Evolutionary conservation across 805 yeast species (phyloP), one percentile per base, ranked within the genome.

Genomic region (Ogataea corticis): DNA sequence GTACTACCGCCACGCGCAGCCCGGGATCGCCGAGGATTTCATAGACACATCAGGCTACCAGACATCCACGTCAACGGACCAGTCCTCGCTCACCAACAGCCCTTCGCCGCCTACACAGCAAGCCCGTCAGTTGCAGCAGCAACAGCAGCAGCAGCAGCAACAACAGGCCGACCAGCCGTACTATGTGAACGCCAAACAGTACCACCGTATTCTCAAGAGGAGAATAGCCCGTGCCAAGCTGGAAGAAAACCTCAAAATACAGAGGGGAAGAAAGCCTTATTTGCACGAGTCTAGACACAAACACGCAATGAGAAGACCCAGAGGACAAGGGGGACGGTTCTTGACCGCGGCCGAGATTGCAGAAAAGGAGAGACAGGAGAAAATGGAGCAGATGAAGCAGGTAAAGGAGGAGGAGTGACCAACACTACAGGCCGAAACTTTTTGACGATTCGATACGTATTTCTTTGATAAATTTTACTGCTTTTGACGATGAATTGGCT

Each of bases 291-390:
- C 97, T 15, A 77, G 99, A 58, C 99, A 94, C 65, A 92, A 94
- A 64, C 99, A 94, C 65, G 99, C 99, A 2, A 94, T 94, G 99
- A 79, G 98, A 62, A 79, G 99, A 64, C 98, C 99, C 13, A 80
- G 99, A 57, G 99, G 99, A 21, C 98, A 94, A 69, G 99, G 99
- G 27, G 99, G 99, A 6, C 75, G 99, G 49, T 94, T 94, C 56
- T 69, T 94, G 48, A 94, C 99, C 0, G 97, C 98, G 12, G 96
- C 96, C 10, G 94, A 86, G 58, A 85, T 86, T 44, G 89, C 87
- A 4, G 90, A 84, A 56, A 68, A 76, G 45, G 85, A 82, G 41
- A 61, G 72, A 42, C 62, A 62, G 48, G 72, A 72, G 48, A 61
- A 50, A 30, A 37, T 52, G 10, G 62, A 61, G 49, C 59, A 58